Conservation (phyloP, 345 rosid species). For the Bruguiera sexangula region DNA sequence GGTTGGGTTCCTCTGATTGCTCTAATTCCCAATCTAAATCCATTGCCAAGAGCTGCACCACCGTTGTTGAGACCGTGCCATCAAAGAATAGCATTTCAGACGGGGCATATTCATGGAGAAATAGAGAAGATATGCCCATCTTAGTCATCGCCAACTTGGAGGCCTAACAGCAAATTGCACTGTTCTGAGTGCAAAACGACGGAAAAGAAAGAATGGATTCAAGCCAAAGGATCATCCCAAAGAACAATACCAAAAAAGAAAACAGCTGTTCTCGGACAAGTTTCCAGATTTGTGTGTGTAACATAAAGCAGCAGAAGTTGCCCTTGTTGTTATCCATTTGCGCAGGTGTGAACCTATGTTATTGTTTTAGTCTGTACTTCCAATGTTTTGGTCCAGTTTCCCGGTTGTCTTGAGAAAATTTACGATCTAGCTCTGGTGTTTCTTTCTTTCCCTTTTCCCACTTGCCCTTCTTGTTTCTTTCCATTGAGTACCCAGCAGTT, state of each 20-base stretch:
- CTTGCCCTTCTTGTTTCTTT: background rate
- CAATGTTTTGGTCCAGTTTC: slow-evolving; percentile 35
- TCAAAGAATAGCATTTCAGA: slow-evolving; percentile 15
- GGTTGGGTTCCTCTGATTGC: slow-evolving; percentile 21
- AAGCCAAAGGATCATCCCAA: no score
- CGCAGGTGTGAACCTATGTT: background rate
- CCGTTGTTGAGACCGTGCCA: slow-evolving; percentile 15
- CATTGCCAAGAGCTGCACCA: slow-evolving; percentile 10
- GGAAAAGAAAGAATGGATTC: background rate
- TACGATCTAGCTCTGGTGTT: background rate
- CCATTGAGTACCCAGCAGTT: background rate
- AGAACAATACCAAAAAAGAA: background rate
- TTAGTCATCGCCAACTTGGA: slow-evolving; percentile 44
- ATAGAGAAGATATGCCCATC: slow-evolving; percentile 26
- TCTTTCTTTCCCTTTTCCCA: background rate
- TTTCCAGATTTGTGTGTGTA: background rate
- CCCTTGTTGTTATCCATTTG: slow-evolving; percentile 1
- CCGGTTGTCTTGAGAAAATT: slow-evolving; percentile 11
- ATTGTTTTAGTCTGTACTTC: slow-evolving; percentile 29
- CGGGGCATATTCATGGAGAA: slow-evolving; percentile 27
- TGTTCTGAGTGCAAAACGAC: background rate
- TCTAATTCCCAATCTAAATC: slow-evolving; percentile 12
- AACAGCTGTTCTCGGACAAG: background rate
- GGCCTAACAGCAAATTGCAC: slow-evolving; percentile 6
- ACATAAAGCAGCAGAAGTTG: slow-evolving; percentile 15